Base-by-base conservation (phyloP, 2,329 filamentous ascomycete genomes). In the Didymella exigua region DNA sequence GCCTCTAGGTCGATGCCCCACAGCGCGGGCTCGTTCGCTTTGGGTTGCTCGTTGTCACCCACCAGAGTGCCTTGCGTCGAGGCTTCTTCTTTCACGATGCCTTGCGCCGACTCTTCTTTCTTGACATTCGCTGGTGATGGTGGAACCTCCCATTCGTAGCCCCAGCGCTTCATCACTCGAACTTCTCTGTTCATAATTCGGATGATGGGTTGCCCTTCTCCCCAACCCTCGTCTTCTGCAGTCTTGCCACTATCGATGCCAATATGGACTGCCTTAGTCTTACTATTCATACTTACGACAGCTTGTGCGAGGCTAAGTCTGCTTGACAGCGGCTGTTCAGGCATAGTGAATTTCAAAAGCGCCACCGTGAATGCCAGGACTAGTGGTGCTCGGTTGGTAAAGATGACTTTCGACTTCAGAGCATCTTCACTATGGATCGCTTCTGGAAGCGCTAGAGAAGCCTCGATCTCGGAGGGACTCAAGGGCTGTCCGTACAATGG, bases 251-350 rank as follows among this genome's bases (percentile, higher is more conserved):
- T 84, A 58, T 89, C 86, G 18, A 96, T 78, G 0, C 91, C 91
- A 26, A 96, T 76, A 59, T 84, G 89, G 24, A 87, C 81, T 9
- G 91, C 91, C 75, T 93, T 93, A 30, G 84, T 86, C 60, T 87
- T 84, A 56, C 89, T 91, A 69, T 93, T 95, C 24, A 86, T 86
- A 69, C 90, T 93, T 14, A 96, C 89, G 1, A 95, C 87, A 0
- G 90, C 91, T 73, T 96, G 91, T 0, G 88, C 90, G 18, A 96
- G 78, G 69, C 91, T 96, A 18, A 96, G 77, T 41, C 90, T 82
- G 70, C 90, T 93, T n/a, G 90, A 95, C 3, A 88, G 80, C 3
- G 91, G 91, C 70, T 96, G 92, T 62, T 90, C 87, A 0, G 91
- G 89, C 88, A 93, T 93, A 0, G 90, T 96, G 69, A 89, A 87